phyloP scores from a whole-genome alignment of 2,329 filamentous ascomycete genomes.

The Beauveria sp. region DNA sequence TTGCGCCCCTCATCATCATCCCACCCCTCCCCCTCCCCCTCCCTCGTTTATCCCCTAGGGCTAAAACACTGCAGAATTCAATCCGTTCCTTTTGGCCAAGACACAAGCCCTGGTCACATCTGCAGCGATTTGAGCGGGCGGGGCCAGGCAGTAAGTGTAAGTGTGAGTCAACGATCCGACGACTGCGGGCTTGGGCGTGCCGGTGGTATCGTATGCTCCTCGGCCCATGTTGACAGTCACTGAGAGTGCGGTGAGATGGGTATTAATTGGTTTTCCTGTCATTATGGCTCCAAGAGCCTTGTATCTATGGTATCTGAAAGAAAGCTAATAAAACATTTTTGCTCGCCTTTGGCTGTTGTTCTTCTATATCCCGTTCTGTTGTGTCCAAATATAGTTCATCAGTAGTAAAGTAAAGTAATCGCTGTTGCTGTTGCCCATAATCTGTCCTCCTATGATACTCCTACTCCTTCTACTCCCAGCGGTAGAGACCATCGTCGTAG shows the following conservation, averaged over 20 bases:
- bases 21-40: neutral
- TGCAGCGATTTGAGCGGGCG: neutral
- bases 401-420: neutral
- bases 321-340: neutral
- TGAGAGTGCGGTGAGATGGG: neutral
- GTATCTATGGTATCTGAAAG: neutral
- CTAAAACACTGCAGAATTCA: neutral
- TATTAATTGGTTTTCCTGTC: neutral
- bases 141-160: neutral
- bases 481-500: constrained; percentile 33
- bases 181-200: neutral
- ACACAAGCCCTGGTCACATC: neutral
- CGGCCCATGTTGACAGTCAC: neutral
- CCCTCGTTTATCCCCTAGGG: too few relatives aligned
- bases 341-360: neutral
- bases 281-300: neutral
- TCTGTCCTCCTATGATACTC: neutral
- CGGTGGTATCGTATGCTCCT: constrained; percentile 2
- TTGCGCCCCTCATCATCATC: neutral
- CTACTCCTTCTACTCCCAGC: constrained; percentile 27
- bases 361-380: neutral
- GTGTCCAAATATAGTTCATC: neutral
- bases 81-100: neutral
- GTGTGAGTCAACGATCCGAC: neutral
- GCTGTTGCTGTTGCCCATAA: neutral